Evolutionary conservation across 2,329 filamentous ascomycete species (phyloP).

Genomic region (Nigrospora oryzae): DNA sequence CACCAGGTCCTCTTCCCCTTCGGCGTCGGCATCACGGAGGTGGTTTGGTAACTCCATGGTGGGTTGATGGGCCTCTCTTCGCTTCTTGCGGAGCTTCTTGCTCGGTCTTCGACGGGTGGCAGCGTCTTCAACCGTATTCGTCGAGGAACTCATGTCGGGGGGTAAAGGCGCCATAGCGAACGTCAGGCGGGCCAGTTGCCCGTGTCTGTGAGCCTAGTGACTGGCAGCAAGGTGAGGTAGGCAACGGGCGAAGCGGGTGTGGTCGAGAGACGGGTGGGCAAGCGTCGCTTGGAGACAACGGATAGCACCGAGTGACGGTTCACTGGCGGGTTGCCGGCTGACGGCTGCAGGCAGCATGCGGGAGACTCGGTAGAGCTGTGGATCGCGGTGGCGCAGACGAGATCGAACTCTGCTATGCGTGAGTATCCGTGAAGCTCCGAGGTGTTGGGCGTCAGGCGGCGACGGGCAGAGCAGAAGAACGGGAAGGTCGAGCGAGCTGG

Average conservation of each 20-base stretch:
- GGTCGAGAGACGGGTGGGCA: too few species aligned
- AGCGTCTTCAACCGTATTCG: neutral
- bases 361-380: neutral
- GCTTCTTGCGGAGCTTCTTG: slow-evolving; percentile 37
- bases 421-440: too few species aligned
- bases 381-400: neutral
- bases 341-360: slow-evolving; percentile 1
- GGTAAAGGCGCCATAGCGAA: slow-evolving; percentile 15
- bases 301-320: neutral
- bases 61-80: slow-evolving; percentile 26
- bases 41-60: slow-evolving; percentile 45
- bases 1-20: slow-evolving; percentile 40
- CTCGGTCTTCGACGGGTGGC: slow-evolving; percentile 25
- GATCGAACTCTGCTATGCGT: too few species aligned
- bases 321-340: neutral
- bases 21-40: slow-evolving; percentile 37
- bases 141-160: neutral
- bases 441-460: too few species aligned
- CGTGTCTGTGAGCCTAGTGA: too few species aligned
- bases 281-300: too few species aligned
- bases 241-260: too few species aligned
- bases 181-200: neutral
- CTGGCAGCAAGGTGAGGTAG: too few species aligned
- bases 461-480: too few species aligned
- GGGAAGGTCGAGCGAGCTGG: too few species aligned